phyloP scores from a whole-genome alignment of 495 filamentous ascomycete species.

The Staphylotrichum tortipilum region DNA sequence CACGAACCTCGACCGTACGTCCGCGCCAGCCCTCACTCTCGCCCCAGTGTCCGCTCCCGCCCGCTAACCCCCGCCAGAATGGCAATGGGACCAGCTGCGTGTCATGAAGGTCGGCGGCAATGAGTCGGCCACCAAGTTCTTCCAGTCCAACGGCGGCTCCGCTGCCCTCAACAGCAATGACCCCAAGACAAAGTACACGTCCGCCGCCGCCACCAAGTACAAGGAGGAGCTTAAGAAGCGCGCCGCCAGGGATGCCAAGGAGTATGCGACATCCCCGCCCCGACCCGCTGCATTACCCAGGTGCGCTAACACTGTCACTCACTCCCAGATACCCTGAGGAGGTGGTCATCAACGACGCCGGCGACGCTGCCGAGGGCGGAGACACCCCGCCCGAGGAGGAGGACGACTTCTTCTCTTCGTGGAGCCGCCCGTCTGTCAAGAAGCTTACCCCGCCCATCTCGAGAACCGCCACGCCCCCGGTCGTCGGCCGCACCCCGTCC shows the following conservation, averaged over 20 bases:
- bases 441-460: conserved; percentile 90
- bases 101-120: conserved; percentile 99
- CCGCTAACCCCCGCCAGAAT: conserved; percentile 53
- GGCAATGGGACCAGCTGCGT: conserved; percentile 98
- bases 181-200: conserved; percentile 91
- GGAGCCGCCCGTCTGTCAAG: conserved; percentile 97
- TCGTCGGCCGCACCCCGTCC: conserved; percentile 73
- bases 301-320: conserved; percentile 14
- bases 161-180: conserved; percentile 94
- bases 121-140: conserved; percentile 95
- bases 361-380: conserved; percentile 50
- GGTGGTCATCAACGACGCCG: conserved; percentile 72
- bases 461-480: conserved; percentile 79
- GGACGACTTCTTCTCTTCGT: conserved; percentile 97
- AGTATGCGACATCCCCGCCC: conserved; percentile 43
- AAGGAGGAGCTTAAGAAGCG: conserved; percentile 88
- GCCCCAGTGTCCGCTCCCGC: conserved; percentile 8
- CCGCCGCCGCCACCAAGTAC: conserved; percentile 81
- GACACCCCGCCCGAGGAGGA: conserved; percentile 72
- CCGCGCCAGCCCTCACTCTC: not conserved
- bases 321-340: conserved; percentile 84
- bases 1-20: conserved; percentile 94
- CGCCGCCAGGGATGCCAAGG: conserved; percentile 67
- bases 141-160: conserved; percentile 88
- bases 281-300: conserved; percentile 10